Base-by-base conservation (phyloP, 2,329 filamentous ascomycete genomes). In the Teratosphaeria destructans region DNA sequence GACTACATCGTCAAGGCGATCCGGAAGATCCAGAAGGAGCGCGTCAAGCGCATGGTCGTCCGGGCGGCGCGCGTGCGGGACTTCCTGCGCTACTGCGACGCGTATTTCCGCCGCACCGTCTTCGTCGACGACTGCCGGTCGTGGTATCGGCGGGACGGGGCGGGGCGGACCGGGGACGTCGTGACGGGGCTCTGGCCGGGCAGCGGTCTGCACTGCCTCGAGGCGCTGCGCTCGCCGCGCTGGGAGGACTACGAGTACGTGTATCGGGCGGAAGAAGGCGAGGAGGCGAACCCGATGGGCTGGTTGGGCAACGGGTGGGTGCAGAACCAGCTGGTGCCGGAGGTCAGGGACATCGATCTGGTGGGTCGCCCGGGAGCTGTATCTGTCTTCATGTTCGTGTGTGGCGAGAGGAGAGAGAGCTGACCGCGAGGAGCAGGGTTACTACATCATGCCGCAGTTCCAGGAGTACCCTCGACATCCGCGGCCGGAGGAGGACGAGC, bases 301-400 rank as follows among this genome's bases (percentile, higher is more conserved):
- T 90, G 85, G 69, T 82, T 89, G 64, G 87, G 87, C 0, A 87
- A 86, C 68, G 87, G 87, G 0, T 84, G 82, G 74, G 87, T 84
- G 2, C 75, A 67, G 55, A 81, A 80, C 62, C 87, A 90, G 70
- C 64, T 74, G 66, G 71, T 71, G 60, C 64, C 67, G 59, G 54
- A 75, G 71, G 61, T 67, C 23, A 70, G 73, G 52, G 65, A 66
- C 39, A 69, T 67, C 59, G 67, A 77, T 66, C 57, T 76, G 67
- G 53, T 54, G 34, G n/a, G 53, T 27, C 2, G 12, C 4, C n/a
- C 29, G 2, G 5, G 14, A 10, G 19, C 27, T 16, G 19, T 23
- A 1, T 23, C 2, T 23, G 23, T 23, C 23, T 23, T 23, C 23
- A 23, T 23, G 23, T 23, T 23, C 23, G 23, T 23, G 23, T 23